A percentile compares a stretch with the other conserved stretches of the same genome.
These are phyloP conservation scores for Flaveria bidentis DNA, from an alignment of 129 eudicot genomes.

Conservation along the genomic window DNA sequence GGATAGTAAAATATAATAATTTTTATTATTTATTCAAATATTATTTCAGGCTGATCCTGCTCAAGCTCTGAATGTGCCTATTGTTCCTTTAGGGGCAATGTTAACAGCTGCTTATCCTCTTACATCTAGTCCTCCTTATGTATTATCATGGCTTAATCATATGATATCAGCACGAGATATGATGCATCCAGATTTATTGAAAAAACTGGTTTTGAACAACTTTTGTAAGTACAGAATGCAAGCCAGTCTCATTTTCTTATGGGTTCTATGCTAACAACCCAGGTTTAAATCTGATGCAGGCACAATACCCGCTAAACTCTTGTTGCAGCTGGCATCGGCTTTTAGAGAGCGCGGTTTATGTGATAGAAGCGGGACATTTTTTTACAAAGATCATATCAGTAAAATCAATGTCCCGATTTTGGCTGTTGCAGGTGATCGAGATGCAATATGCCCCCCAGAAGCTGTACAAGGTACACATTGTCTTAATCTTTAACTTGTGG, in stretches of 20 bases:
- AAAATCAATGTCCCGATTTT: slow-evolving; percentile 70
- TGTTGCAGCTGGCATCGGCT: slow-evolving; percentile 78
- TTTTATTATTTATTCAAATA: slow-evolving; percentile 3
- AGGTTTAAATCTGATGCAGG: slow-evolving; percentile 48
- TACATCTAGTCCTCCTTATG: slow-evolving; percentile 83
- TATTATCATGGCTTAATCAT: slow-evolving; percentile 76
- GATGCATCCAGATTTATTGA: slow-evolving; percentile 88
- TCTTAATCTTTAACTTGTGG: background rate
- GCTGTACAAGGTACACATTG: slow-evolving; percentile 68
- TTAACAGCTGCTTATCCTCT: slow-evolving; percentile 82
- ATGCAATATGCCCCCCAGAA: slow-evolving; percentile 94
- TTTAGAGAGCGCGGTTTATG: slow-evolving; percentile 76
- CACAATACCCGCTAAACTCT: slow-evolving; percentile 85
- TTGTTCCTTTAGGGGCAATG: slow-evolving; percentile 90
- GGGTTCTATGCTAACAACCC: slow-evolving; percentile 15
- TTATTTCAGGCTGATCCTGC: slow-evolving; percentile 84
- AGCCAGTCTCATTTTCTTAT: background rate
- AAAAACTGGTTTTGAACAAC: slow-evolving; percentile 83
- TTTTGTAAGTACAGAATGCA: slow-evolving; percentile 60
- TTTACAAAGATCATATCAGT: slow-evolving; percentile 83
- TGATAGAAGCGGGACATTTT: slow-evolving; percentile 69
- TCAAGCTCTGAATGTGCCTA: slow-evolving; percentile 85
- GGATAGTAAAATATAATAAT: background rate
- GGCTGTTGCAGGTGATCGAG: slow-evolving; percentile 90
- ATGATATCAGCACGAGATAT: slow-evolving; percentile 84